Conservation (phyloP, 805 yeast genomes). For the Saccharomycopsis sp. region DNA sequence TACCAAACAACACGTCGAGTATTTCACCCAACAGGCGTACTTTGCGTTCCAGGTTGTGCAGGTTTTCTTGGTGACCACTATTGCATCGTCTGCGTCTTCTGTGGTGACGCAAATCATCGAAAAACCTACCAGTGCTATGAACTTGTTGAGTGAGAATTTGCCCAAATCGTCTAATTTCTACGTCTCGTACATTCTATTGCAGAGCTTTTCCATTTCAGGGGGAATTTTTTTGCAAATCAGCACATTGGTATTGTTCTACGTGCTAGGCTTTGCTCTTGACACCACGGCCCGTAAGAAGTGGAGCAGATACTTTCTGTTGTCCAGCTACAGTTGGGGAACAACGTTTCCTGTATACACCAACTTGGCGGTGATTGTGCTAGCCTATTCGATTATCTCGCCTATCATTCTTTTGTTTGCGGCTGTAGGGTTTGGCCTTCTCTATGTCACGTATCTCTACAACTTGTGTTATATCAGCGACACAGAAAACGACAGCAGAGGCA, state of each 20-base stretch:
- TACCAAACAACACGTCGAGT: constrained; percentile 51
- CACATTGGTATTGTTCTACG: constrained; percentile 50
- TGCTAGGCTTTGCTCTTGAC: constrained; percentile 52
- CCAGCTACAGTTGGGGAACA: constrained; percentile 63
- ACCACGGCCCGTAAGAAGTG: constrained; percentile 62
- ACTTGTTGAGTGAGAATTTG: constrained; percentile 53
- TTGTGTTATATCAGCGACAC: constrained; percentile 55
- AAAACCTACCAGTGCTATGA: constrained; percentile 52
- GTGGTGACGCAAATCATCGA: constrained; percentile 56
- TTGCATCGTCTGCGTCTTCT: constrained; percentile 66
- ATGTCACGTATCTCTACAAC: constrained; percentile 74
- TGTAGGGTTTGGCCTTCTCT: constrained; percentile 62
- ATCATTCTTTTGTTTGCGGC: constrained; percentile 69
- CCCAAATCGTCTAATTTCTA: constrained; percentile 72
- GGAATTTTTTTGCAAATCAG: constrained; percentile 59
- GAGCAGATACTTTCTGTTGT: constrained; percentile 48
- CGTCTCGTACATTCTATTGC: constrained; percentile 59
- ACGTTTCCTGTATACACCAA: constrained; percentile 69
- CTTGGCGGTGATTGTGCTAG: constrained; percentile 59
- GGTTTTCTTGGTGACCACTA: constrained; percentile 62
- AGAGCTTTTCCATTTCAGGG: constrained; percentile 60
- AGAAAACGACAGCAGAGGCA: constrained; percentile 73
- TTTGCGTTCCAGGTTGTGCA: constrained; percentile 68
- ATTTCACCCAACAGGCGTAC: constrained; percentile 59
- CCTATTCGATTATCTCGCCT: constrained; percentile 75